Conservation (phyloP, 345 rosid species). For the Odontarrhena argentea region DNA sequence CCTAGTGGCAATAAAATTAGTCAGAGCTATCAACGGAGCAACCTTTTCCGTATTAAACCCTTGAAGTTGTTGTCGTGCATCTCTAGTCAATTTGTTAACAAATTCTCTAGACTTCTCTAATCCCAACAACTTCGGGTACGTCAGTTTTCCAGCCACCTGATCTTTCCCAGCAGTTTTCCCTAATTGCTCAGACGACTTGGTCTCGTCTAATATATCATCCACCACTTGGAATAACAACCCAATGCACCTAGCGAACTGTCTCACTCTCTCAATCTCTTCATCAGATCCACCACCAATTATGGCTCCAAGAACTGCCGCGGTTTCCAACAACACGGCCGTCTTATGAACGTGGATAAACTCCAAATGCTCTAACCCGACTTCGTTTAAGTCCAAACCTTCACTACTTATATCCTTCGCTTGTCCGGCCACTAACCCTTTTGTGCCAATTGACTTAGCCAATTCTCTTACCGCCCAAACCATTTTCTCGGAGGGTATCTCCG, state of each 20-base stretch:
- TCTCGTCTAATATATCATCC: conserved; percentile 89
- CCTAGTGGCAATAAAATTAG: conserved; percentile 78
- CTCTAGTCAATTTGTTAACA: conserved; percentile 59
- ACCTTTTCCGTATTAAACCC: conserved; percentile 69
- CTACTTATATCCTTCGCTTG: conserved; percentile 78
- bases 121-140: conserved; percentile 80
- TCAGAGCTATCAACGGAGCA: conserved; percentile 79
- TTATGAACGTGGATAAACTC: conserved; percentile 88
- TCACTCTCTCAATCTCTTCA: conserved; percentile 69
- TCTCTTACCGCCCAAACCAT: conserved; percentile 66
- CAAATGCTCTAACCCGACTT: conserved; percentile 61
- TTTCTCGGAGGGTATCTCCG: conserved; percentile 42
- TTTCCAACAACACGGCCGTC: conserved; percentile 77
- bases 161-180: conserved; percentile 97
- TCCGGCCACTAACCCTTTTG: conserved; percentile 80
- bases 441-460: conserved; percentile 66
- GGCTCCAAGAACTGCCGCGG: conserved; percentile 75
- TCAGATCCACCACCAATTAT: conserved; percentile 72
- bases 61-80: conserved; percentile 62
- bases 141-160: conserved; percentile 66
- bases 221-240: conserved; percentile 96
- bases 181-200: conserved; percentile 75
- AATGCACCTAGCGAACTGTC: conserved; percentile 67
- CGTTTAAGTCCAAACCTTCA: conserved; percentile 53
- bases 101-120: conserved; percentile 71